These are phyloP conservation scores for Athelia sp. DNA, from an alignment of 1,284 basidiomycete species.

Conservation along the genomic window DNA sequence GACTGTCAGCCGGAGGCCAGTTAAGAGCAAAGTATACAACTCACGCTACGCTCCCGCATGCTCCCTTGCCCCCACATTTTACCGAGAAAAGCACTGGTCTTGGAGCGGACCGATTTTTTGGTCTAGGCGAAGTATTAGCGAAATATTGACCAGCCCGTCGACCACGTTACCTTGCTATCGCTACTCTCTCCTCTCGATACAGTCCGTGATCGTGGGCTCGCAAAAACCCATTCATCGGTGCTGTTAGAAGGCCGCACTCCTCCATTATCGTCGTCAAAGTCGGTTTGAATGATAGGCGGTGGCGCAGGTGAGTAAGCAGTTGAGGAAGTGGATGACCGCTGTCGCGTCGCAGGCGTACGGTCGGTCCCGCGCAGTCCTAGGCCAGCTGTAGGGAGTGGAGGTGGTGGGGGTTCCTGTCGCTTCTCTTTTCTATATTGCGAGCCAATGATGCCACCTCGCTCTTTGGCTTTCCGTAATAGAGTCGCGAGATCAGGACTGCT, in stretches of 20 bases:
- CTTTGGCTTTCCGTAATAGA: conserved; percentile 74
- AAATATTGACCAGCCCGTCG: neutral
- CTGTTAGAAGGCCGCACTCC: neutral
- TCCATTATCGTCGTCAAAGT: neutral
- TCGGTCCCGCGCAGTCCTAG: conserved; percentile 1
- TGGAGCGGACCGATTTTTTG: conserved; percentile 64
- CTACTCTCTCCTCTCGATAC: conserved; percentile 36
- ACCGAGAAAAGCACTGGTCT: conserved; percentile 73
- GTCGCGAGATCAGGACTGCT: conserved; percentile 87
- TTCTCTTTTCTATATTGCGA: conserved; percentile 36
- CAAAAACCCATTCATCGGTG: conserved; percentile 44
- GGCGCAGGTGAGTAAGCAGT: conserved; percentile 1
- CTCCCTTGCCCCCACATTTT: conserved; percentile 67
- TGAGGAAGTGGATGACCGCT: conserved; percentile 30
- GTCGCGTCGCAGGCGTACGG: conserved; percentile 15
- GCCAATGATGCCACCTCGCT: conserved; percentile 43
- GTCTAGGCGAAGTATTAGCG: conserved; percentile 9
- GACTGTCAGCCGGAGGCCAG: conserved; percentile 5
- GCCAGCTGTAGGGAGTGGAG: conserved; percentile 32
- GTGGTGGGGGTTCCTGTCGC: conserved; percentile 39
- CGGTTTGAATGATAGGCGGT: neutral
- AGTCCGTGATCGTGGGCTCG: conserved; percentile 34
- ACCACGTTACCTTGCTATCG: conserved; percentile 29
- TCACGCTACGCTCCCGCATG: conserved; percentile 65
- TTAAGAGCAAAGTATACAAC: conserved; percentile 20